Base-by-base conservation (phyloP, 2,329 filamentous ascomycete genomes). In the Pseudocercospora macadamiae region DNA sequence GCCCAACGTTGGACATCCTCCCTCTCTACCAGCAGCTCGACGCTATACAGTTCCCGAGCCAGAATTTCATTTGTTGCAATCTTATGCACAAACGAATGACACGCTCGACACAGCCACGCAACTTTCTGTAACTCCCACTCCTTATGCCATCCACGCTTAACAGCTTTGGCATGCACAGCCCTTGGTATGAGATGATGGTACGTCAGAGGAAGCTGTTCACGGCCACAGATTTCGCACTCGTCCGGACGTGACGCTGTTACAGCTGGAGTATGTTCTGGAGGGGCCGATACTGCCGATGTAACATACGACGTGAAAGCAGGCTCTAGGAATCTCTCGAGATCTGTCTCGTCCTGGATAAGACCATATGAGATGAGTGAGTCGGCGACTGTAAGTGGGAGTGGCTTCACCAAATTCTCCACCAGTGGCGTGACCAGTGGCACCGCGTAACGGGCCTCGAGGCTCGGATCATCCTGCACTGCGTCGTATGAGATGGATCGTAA, bases 101-200 rank as follows among this genome's bases (percentile, higher is more conserved):
- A 96, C 2, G 90, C 89, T 51, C 90, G 81, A 74, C 91, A 96
- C 65, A 96, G 75, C 91, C 91, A 96, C 10, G 91, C 91, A 18
- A 95, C 91, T 70, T 86, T 91, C 68, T 90, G 86, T 59, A 96
- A 73, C 75, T 86, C 84, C 73, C 90, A 89, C 62, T 86, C 84
- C 3, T 83, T 82, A 77, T 93, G 89, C 91, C 91, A 96, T 1
- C 88, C 89, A 39, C 90, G 80, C 78, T 89, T 91, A 36, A 91
- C 72, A 3, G 84, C 90, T 71, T 91, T 91, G 6, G 83, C 86
- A 74, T 96, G 91, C 59, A 91, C 86, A 42, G 84, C 83, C 37
- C 86, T 83, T n/a, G 91, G 91, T 54, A 96, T 92, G 42, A 96
- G 78, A 76, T 96, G 91, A 71, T 96, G 91, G 71, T 95, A 96